A percentile compares a stretch with the other conserved stretches of the same genome.
Conservation (phyloP, 345 rosid species). For the Eucalyptus virginea region DNA sequence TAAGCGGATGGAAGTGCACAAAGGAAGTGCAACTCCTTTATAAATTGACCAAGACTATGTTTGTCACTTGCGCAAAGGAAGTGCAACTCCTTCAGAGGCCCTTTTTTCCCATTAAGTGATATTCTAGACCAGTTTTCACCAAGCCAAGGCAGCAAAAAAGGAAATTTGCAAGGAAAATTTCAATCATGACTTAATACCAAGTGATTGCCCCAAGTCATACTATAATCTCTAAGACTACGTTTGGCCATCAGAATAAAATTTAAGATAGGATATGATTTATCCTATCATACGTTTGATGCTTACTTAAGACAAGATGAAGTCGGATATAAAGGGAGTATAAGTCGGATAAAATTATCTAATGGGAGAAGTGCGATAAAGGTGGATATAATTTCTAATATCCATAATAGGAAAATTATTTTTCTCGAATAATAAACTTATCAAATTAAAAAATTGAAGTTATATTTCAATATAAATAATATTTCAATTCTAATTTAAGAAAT, state of each 20-base stretch:
- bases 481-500: no score
- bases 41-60: no score
- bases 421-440: no score
- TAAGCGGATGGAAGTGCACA: neutral
- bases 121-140: neutral
- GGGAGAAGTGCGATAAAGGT: rapidly evolving
- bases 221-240: no score
- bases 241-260: no score
- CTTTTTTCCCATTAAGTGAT: neutral
- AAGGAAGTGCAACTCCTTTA: neutral
- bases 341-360: no score
- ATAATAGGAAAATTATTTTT: no score
- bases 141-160: neutral
- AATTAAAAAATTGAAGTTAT: no score
- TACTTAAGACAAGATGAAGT: no score
- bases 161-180: neutral
- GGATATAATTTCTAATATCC: rapidly evolving
- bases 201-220: neutral
- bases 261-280: no score
- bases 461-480: no score
- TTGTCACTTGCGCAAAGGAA: neutral
- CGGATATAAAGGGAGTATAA: rapidly evolving
- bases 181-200: neutral
- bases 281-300: rapidly evolving
- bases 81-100: neutral